Percentiles rank a stretch among this genome's conserved stretches.
These are phyloP conservation scores for Claviceps pusilla DNA, from an alignment of 2,329 filamentous ascomycete genomes.

Conservation along the genomic window DNA sequence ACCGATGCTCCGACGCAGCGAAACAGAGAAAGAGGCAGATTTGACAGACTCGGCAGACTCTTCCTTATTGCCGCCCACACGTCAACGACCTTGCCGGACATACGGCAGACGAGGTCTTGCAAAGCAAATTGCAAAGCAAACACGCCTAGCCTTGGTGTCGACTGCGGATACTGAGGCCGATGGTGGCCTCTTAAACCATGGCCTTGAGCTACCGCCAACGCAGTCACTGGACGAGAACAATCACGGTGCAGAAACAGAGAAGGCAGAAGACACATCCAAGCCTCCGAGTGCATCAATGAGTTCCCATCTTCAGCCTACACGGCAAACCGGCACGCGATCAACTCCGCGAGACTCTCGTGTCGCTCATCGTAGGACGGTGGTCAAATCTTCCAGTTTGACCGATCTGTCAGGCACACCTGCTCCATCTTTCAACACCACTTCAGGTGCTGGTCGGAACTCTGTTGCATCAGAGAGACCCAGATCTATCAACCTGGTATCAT, in stretches of 20 bases:
- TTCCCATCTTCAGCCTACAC: not conserved
- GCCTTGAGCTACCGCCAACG: not conserved
- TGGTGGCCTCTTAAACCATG: not conserved
- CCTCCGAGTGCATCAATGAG: not conserved
- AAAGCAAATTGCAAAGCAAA: not conserved
- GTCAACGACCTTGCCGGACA: constrained; percentile 5
- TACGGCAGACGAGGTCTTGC: constrained; percentile 1
- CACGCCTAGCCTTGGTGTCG: constrained; percentile 1
- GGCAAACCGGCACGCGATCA: not conserved
- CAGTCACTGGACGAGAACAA: not conserved
- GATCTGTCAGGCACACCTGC: constrained; percentile 24
- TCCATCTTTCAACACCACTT: constrained; percentile 21
- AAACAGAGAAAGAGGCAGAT: constrained; percentile 7
- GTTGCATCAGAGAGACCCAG: constrained; percentile 9
- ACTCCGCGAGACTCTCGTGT: constrained; percentile 10
- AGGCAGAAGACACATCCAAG: not conserved
- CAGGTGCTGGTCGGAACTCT: constrained; percentile 19
- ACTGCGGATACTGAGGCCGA: constrained; percentile 1
- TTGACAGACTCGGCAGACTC: constrained; percentile 4
- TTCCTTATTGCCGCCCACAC: constrained; percentile 15
- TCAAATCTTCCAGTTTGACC: constrained; percentile 25
- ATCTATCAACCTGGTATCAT: constrained; percentile 12
- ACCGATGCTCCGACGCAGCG: constrained; percentile 15
- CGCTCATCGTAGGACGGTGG: constrained; percentile 3
- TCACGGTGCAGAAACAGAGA: not conserved